These are phyloP conservation scores for Blastomyces gilchristii DNA, from an alignment of 2,329 filamentous ascomycete species.

Conservation along the genomic window DNA sequence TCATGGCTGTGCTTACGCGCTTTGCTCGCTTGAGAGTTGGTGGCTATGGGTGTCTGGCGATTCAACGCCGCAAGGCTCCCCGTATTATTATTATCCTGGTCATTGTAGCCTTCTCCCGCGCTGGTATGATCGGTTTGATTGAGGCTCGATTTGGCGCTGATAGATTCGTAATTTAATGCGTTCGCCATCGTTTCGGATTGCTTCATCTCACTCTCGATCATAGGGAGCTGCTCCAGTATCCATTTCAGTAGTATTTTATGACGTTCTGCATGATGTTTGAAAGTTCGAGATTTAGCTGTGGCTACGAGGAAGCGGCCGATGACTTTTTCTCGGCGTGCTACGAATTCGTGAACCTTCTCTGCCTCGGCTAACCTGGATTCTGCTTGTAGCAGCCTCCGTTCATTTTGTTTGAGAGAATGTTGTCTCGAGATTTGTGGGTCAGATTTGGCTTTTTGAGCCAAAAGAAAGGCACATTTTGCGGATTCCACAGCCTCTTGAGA, in stretches of 20 bases:
- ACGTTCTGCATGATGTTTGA: neutral
- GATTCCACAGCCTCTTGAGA: neutral
- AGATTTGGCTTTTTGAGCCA: neutral
- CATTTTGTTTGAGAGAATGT: neutral
- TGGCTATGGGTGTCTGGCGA: neutral
- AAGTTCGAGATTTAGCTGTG: neutral
- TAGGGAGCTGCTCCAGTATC: neutral
- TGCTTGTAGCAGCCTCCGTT: neutral
- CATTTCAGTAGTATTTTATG: neutral
- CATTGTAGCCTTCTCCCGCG: neutral
- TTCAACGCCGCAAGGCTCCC: neutral
- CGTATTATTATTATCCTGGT: neutral
- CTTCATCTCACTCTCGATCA: conserved; percentile 2
- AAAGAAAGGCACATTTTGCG: neutral
- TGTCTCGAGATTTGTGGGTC: no score
- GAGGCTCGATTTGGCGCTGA: neutral
- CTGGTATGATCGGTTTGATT: neutral
- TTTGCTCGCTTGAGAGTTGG: neutral
- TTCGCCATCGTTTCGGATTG: neutral
- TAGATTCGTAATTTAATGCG: neutral
- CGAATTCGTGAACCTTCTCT: neutral
- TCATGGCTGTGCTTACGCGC: neutral
- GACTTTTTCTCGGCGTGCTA: neutral
- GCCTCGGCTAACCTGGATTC: neutral
- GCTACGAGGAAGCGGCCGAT: neutral